Percentiles rank a stretch among this genome's conserved stretches.
phyloP scores from a whole-genome alignment of 352 stramenopile genomes.

The Globisporangium camurandrum region DNA sequence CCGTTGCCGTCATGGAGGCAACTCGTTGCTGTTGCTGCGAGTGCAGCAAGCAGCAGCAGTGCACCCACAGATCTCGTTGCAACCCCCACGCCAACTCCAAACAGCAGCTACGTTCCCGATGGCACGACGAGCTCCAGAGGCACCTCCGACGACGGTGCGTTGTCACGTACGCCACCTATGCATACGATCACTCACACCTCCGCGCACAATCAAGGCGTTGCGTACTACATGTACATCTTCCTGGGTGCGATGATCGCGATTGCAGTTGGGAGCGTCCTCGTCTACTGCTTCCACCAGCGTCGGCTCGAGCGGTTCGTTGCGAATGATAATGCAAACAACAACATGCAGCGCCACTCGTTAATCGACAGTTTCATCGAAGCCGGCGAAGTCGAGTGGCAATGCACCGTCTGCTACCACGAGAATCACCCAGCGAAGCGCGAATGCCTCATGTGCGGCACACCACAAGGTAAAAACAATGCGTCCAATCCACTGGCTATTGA shows the following conservation, averaged over 20 bases:
- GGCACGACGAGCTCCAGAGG: too few species aligned
- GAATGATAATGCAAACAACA: constrained; percentile 75
- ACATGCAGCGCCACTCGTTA: constrained; percentile 81
- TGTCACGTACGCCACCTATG: too few species aligned
- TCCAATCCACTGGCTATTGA: too few species aligned
- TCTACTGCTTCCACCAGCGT: constrained; percentile 67
- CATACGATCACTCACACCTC: not conserved
- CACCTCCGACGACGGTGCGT: too few species aligned
- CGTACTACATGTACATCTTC: constrained; percentile 74
- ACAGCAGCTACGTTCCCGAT: too few species aligned
- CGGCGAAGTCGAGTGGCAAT: constrained; percentile 76
- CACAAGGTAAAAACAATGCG: too few species aligned
- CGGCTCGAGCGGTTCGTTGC: constrained; percentile 48
- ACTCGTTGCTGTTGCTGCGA: too few species aligned
- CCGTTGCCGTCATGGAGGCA: too few species aligned
- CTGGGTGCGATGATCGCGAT: constrained; percentile 49
- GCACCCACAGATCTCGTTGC: too few species aligned
- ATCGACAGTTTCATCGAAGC: constrained; percentile 70
- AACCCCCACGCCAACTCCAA: too few species aligned
- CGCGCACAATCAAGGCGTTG: too few species aligned
- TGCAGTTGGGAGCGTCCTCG: constrained; percentile 26
- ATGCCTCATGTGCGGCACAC: constrained; percentile 78
- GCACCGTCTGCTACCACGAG: constrained; percentile 76
- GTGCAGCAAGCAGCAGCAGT: too few species aligned
- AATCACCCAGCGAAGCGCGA: constrained; percentile 78